phyloP scores from a whole-genome alignment of 495 filamentous ascomycete genomes.

The Trichocladium uniseriatum region DNA sequence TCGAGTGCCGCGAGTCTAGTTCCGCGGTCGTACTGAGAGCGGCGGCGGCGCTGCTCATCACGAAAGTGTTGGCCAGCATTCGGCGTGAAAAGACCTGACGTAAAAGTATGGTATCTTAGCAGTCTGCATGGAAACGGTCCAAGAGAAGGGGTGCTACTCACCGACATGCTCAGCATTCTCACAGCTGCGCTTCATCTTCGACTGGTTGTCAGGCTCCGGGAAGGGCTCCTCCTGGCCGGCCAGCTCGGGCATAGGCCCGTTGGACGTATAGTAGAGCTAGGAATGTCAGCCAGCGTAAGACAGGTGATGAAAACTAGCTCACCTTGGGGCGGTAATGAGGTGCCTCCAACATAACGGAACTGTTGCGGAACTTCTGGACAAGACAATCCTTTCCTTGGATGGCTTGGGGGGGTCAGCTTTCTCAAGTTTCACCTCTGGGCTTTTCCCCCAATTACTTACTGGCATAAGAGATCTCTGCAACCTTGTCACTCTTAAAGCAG shows the following conservation, averaged over 20 bases:
- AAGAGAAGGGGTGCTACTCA: conserved; percentile 31
- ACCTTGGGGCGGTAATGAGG: conserved; percentile 79
- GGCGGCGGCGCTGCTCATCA: conserved; percentile 66
- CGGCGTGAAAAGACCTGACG: conserved; percentile 59
- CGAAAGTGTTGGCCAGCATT: conserved; percentile 62
- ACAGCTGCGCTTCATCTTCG: conserved; percentile 74
- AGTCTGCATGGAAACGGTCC: neutral
- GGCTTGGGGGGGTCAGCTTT: conserved; percentile 39
- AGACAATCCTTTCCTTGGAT: conserved; percentile 87
- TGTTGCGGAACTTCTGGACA: conserved; percentile 92
- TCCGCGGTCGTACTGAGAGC: conserved; percentile 68
- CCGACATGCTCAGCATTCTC: conserved; percentile 82
- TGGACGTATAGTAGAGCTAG: conserved; percentile 43
- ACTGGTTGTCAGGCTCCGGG: conserved; percentile 68
- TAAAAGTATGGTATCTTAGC: conserved; percentile 1
- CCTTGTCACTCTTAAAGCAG: conserved; percentile 72
- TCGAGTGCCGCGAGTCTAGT: conserved; percentile 53
- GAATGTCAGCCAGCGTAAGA: conserved; percentile 8
- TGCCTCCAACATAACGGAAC: conserved; percentile 82
- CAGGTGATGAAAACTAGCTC: conserved; percentile 4
- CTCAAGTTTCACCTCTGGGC: neutral
- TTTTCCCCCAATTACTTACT: conserved; percentile 47
- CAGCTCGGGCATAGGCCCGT: conserved; percentile 33
- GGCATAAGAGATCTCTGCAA: conserved; percentile 87
- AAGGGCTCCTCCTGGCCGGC: conserved; percentile 58